A percentile compares a stretch with the other conserved stretches of the same genome.
Evolutionary conservation across 2,329 filamentous ascomycete genomes (phyloP).

Genomic region (Aspergillus uvarum): DNA sequence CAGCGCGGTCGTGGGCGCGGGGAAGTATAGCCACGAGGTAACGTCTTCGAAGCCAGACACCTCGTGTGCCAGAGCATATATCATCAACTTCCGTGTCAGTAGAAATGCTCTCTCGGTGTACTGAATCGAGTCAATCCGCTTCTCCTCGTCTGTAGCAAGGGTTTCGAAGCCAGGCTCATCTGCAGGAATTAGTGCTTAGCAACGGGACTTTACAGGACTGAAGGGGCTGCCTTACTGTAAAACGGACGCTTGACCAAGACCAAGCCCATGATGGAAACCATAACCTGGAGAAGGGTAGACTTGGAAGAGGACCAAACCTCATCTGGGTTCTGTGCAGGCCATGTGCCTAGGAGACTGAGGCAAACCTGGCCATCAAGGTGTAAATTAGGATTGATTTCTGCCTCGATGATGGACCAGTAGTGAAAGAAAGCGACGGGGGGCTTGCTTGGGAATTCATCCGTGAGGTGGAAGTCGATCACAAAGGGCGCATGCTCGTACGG

Average conservation of each 20-base stretch:
- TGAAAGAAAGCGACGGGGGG: constrained; percentile 60
- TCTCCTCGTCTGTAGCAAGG: constrained; percentile 48
- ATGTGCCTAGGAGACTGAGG: constrained; percentile 59
- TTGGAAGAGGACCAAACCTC: constrained; percentile 56
- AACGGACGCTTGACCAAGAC: constrained; percentile 61
- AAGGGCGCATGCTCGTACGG: constrained; percentile 63
- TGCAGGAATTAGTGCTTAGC: constrained; percentile 19
- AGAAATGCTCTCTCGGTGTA: constrained; percentile 59
- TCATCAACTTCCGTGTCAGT: constrained; percentile 53
- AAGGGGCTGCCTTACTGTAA: constrained; percentile 48
- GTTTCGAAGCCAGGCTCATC: constrained; percentile 62
- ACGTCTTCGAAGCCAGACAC: constrained; percentile 52
- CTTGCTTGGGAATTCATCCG: constrained; percentile 49
- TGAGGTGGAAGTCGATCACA: constrained; percentile 59
- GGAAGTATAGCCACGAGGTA: constrained; percentile 54
- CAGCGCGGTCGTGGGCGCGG: constrained; percentile 1
- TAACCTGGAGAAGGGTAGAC: constrained; percentile 57
- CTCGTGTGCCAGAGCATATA: constrained; percentile 44
- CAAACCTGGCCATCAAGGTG: constrained; percentile 65
- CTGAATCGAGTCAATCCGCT: constrained; percentile 46
- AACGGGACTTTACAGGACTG: not conserved
- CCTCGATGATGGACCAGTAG: constrained; percentile 55
- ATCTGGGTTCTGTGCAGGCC: constrained; percentile 53
- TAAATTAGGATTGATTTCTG: constrained; percentile 61
- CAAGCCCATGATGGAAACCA: constrained; percentile 58